Conservation (phyloP, 208 protist genomes). For the Leishmania tarentolae region DNA sequence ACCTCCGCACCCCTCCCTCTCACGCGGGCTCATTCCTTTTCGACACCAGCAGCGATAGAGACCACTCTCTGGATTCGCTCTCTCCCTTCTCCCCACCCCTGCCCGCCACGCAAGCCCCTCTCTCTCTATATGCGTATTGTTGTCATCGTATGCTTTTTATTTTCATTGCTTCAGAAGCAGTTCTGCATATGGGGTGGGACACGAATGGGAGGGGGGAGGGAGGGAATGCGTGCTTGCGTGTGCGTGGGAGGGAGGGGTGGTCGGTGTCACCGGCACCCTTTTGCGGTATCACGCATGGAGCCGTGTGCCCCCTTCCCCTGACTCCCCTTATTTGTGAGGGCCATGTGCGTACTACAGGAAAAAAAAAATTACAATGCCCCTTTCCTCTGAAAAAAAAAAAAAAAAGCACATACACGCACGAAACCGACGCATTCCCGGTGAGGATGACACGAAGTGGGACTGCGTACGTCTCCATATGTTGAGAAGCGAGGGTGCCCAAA, state of each 20-base stretch:
- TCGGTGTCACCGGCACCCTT: too few relatives aligned
- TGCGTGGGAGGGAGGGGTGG: too few relatives aligned
- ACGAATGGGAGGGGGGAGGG: neutral
- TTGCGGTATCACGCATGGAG: neutral
- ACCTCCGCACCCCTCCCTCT: neutral
- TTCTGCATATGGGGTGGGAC: neutral
- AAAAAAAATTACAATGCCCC: neutral
- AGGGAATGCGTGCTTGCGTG: too few relatives aligned
- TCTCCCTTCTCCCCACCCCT: neutral
- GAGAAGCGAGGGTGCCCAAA: neutral
- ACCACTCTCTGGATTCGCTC: neutral
- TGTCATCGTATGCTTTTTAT: neutral
- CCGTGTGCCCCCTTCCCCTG: neutral
- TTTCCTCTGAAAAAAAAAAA: neutral
- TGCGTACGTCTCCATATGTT: neutral
- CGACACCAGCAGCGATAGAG: neutral
- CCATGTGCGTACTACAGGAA: neutral
- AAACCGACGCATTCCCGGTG: neutral
- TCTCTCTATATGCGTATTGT: neutral
- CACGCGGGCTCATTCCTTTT: too few relatives aligned
- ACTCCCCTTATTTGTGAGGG: neutral
- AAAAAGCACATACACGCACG: neutral
- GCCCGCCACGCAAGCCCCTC: neutral
- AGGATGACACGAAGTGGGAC: neutral
- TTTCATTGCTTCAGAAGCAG: neutral